phyloP scores from a whole-genome alignment of 768 basidiomycete genomes.

The Galerina marginata region DNA sequence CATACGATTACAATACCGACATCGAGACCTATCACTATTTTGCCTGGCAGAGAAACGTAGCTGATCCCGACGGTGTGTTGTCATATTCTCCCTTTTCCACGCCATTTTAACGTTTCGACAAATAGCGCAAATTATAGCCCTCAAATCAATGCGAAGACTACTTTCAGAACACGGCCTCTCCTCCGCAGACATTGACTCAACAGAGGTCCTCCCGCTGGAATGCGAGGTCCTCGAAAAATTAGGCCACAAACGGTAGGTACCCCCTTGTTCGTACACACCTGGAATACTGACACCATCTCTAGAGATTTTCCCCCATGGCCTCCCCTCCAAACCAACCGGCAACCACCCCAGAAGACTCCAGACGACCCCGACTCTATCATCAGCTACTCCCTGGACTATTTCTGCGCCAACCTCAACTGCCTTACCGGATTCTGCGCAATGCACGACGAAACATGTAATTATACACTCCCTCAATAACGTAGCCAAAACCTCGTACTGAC shows the following conservation, averaged over 20 bases:
- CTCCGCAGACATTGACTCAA: slow-evolving; percentile 52
- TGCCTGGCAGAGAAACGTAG: slow-evolving; percentile 51
- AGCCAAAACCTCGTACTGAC: too few species aligned
- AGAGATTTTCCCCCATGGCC: slow-evolving; percentile 40
- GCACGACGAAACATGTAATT: slow-evolving; percentile 44
- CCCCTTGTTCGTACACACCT: background rate
- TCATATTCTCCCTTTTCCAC: background rate
- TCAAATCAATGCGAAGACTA: slow-evolving; percentile 54
- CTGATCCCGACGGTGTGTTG: slow-evolving; percentile 44
- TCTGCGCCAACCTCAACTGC: slow-evolving; percentile 61
- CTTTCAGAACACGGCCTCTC: slow-evolving; percentile 41
- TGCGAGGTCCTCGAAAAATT: slow-evolving; percentile 11
- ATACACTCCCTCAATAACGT: too few species aligned
- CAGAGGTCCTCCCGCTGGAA: slow-evolving; percentile 45
- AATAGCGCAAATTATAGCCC: slow-evolving; percentile 54
- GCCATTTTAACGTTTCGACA: background rate
- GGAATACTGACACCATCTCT: background rate
- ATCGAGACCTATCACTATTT: slow-evolving; percentile 46
- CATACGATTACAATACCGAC: slow-evolving; percentile 50
- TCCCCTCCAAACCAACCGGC: slow-evolving; percentile 2
- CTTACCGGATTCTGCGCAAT: slow-evolving; percentile 52
- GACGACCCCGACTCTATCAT: slow-evolving; percentile 27
- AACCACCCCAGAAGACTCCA: background rate
- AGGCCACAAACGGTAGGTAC: slow-evolving; percentile 5
- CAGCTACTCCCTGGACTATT: slow-evolving; percentile 41